Evolutionary conservation across 1,284 basidiomycete species (phyloP).

Genomic region (Naganishia cerealis): DNA sequence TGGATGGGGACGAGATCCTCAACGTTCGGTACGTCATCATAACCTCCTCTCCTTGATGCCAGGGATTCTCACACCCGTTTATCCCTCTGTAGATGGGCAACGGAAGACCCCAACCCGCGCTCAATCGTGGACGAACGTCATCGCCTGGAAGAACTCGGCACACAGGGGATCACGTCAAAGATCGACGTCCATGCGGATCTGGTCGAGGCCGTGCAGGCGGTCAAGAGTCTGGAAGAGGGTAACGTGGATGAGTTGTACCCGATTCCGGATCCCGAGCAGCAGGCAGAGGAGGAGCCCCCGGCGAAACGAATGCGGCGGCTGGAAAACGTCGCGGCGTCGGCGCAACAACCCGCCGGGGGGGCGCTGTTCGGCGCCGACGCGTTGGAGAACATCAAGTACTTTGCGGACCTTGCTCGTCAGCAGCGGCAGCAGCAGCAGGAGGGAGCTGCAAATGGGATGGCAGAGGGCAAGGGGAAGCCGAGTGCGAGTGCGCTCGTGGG

Average conservation of each 20-base stretch:
- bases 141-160: conserved; percentile 75
- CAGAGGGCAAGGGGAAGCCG: conserved; percentile 47
- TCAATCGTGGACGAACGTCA: conserved; percentile 80
- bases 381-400: conserved; percentile 79
- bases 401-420: conserved; percentile 69
- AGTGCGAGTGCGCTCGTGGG: conserved; percentile 59
- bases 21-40: conserved; percentile 71
- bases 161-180: conserved; percentile 70
- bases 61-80: conserved; percentile 8
- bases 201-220: conserved; percentile 77
- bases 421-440: conserved; percentile 54
- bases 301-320: conserved; percentile 58
- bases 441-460: conserved; percentile 26
- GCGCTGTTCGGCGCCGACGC: conserved; percentile 76
- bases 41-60: conserved; percentile 1
- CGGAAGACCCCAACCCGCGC: conserved; percentile 90
- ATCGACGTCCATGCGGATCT: conserved; percentile 78
- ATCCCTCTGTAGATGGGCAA: conserved; percentile 67
- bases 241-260: conserved; percentile 52
- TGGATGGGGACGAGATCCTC: conserved; percentile 95
- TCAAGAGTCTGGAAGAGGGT: conserved; percentile 76
- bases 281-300: conserved; percentile 49
- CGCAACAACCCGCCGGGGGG: conserved; percentile 38
- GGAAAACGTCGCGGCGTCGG: conserved; percentile 31
- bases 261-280: conserved; percentile 42